Percentiles rank a stretch among this genome's conserved stretches.
Evolutionary conservation across 1,139 yeast species (phyloP).

Genomic region (Geotrichum fermentans): DNA sequence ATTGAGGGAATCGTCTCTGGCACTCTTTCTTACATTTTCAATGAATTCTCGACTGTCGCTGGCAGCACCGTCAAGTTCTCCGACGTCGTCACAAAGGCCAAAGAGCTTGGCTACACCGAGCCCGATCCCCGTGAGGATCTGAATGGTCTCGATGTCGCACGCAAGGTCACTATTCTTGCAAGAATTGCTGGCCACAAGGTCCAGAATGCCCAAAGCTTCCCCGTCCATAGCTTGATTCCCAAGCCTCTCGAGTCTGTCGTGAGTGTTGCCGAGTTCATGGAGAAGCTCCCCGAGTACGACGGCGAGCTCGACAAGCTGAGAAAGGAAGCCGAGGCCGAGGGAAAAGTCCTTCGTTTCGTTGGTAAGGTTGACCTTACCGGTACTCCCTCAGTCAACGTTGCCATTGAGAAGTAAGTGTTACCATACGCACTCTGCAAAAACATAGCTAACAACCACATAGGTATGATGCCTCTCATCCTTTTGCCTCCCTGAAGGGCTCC

Average conservation of each 20-base stretch:
- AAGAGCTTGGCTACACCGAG: constrained; percentile 90
- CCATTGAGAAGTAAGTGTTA: constrained; percentile 65
- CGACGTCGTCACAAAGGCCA: constrained; percentile 83
- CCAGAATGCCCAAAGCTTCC: constrained; percentile 77
- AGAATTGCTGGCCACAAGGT: constrained; percentile 84
- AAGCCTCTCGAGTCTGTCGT: constrained; percentile 66
- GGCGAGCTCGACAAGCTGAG: constrained; percentile 69
- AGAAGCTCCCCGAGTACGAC: constrained; percentile 78
- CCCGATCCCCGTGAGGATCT: constrained; percentile 99
- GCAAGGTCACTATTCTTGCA: constrained; percentile 93
- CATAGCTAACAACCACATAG: constrained; percentile 5
- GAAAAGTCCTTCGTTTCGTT: constrained; percentile 86
- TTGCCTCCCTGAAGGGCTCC: constrained; percentile 91
- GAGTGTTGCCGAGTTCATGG: constrained; percentile 72
- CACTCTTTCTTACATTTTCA: constrained; percentile 88
- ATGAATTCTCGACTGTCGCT: constrained; percentile 74
- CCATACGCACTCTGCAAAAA: background rate
- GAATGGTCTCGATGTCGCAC: constrained; percentile 95
- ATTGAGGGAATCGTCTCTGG: constrained; percentile 97
- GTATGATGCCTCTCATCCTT: constrained; percentile 78
- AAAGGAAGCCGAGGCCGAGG: constrained; percentile 73
- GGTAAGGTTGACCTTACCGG: constrained; percentile 81
- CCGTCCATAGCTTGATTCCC: constrained; percentile 90
- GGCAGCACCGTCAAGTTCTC: constrained; percentile 65
- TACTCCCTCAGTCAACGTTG: constrained; percentile 60